Base-by-base conservation (phyloP, 2,329 filamentous ascomycete species). In the Lithohypha guttulata region DNA sequence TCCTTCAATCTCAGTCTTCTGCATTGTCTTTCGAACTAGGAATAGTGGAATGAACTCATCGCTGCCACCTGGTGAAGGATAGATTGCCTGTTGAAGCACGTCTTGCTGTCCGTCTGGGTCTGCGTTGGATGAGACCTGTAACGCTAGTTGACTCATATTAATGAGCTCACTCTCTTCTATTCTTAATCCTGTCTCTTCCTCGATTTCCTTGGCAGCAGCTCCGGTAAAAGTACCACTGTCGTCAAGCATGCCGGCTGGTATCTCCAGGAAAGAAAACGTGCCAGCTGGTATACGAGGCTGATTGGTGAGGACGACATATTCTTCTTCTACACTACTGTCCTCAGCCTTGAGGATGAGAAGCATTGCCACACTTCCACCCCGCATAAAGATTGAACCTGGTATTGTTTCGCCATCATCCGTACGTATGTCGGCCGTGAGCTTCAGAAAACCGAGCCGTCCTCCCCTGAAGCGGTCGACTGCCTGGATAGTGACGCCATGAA, bases 221-320 rank as follows among this genome's bases (percentile, higher is more conserved):
- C 73, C 71, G 1, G 63, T 59, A 44, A 77, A 72, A 0, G 64
- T 65, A 7, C 68, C 66, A 25, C 57, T 59, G 43, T 70, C 69
- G 46, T 77, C 73, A 1, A 77, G 59, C 71, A 77, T 76, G 13
- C 73, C 73, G 1, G 73, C 73, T 2, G 73, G 73, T 6, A 77
- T 65, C 51, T 77, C 73, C 9, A 63, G 50, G 42, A 77, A 70
- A 1, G 65, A 57, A 3, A 77, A 60, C 1, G 66, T 70, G 0
- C 68, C 70, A 1, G 71, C 69, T 3, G 73, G 68, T 8, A 75
- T 66, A 18, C 73, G 67, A 8, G 73, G 72, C 45, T 77, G 73
- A 3, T 74, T 54, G 0, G 73, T 73, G 7, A 77, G 48, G 18
- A 77, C 61, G 3, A 68, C 69, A 34, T 67, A 56, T 49, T 70